Percentiles rank a stretch among this genome's conserved stretches.
Evolutionary conservation across 1,284 basidiomycete genomes (phyloP).

Genomic region (Exobasidium cylindrosporum): DNA sequence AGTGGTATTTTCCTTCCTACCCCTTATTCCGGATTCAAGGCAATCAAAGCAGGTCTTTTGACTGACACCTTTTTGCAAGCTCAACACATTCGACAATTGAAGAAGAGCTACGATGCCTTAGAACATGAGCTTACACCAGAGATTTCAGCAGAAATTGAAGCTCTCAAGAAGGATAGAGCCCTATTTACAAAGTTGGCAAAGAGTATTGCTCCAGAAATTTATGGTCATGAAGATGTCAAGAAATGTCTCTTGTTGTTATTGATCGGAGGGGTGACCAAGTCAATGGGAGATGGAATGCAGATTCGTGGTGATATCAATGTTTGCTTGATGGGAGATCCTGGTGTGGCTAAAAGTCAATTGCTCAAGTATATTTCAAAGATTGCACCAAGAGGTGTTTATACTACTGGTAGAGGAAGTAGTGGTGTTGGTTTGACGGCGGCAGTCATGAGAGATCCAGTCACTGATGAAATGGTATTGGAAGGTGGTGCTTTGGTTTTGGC

Average conservation of each 20-base stretch:
- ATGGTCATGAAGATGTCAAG: conserved; percentile 96
- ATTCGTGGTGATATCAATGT: conserved; percentile 97
- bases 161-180: conserved; percentile 69
- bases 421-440: conserved; percentile 98
- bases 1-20: conserved; percentile 86
- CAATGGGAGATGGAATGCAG: conserved; percentile 95
- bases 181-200: conserved; percentile 77
- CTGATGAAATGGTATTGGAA: conserved; percentile 99
- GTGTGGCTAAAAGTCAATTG: conserved; percentile 97
- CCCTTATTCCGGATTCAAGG: conserved; percentile 82
- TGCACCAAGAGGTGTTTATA: conserved; percentile 94
- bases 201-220: conserved; percentile 93
- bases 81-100: conserved; percentile 86
- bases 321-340: conserved; percentile 98
- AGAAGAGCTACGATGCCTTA: conserved; percentile 96
- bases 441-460: conserved; percentile 98
- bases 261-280: conserved; percentile 92
- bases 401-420: conserved; percentile 94
- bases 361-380: conserved; percentile 99
- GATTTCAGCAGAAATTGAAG: conserved; percentile 69
- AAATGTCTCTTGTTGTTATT: conserved; percentile 91
- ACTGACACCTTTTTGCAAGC: conserved; percentile 96
- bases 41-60: conserved; percentile 85
- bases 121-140: conserved; percentile 72
- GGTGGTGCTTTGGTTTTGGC: conserved; percentile 96